phyloP scores from a whole-genome alignment of 495 filamentous ascomycete species.

The Gamarada debralockiae region DNA sequence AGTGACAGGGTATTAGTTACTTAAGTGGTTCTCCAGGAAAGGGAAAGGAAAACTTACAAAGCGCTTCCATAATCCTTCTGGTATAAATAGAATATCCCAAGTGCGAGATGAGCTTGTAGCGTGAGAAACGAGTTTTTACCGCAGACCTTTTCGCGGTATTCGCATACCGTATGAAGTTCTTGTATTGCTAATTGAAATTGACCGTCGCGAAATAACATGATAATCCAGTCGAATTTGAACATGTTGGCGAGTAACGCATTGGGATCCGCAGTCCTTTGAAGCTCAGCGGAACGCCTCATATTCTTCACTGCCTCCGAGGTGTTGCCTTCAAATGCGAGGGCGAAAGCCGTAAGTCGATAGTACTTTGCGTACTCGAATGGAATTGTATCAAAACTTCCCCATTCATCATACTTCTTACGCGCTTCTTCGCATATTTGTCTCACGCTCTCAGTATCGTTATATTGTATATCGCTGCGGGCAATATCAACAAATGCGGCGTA shows the following conservation, averaged over 20 bases:
- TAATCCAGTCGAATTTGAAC: background rate
- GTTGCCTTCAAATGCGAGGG: background rate
- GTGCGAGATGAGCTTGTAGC: background rate
- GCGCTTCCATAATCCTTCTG: background rate
- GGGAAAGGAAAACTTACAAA: background rate
- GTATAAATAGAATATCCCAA: background rate
- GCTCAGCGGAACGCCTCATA: background rate
- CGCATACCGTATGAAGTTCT: background rate
- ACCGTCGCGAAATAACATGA: background rate
- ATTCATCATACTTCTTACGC: background rate
- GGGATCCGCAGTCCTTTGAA: background rate
- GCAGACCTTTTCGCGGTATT: background rate
- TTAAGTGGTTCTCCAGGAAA: background rate
- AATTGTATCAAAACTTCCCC: background rate
- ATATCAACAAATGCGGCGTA: background rate
- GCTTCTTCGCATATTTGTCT: background rate
- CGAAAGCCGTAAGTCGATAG: conserved; percentile 1
- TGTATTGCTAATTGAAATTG: background rate
- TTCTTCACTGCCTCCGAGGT: background rate
- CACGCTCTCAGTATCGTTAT: background rate
- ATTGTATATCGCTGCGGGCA: background rate
- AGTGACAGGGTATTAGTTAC: background rate
- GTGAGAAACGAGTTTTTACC: background rate
- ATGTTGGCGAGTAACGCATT: background rate
- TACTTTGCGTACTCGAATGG: conserved; percentile 7